phyloP scores from a whole-genome alignment of 192 early-diverging fungal genomes.

The Glomus cerebriforme region DNA sequence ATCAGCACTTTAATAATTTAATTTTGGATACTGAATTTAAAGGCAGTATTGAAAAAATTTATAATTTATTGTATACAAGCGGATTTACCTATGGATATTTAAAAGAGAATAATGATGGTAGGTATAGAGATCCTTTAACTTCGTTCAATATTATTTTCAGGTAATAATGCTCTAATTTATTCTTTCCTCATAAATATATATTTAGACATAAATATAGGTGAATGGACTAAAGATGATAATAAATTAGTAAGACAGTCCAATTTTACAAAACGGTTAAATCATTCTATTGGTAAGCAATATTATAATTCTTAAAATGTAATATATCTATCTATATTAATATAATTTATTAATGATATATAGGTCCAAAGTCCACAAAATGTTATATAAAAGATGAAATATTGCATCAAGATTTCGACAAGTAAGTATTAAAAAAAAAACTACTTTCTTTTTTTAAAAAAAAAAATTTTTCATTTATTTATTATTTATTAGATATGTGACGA shows the following conservation, averaged over 20 bases:
- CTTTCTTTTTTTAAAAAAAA: not conserved
- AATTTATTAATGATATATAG: conserved; percentile 33
- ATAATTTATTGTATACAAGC: conserved; percentile 43
- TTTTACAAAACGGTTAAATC: conserved; percentile 41
- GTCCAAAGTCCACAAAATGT: conserved; percentile 43
- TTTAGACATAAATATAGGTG: conserved; percentile 34
- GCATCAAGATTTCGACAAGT: conserved; percentile 46
- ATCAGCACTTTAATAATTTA: conserved; percentile 33
- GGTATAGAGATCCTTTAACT: not conserved
- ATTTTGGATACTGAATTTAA: conserved; percentile 38
- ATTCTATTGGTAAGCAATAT: conserved; percentile 36
- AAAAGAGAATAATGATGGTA: conserved; percentile 26
- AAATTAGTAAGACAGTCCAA: conserved; percentile 26
- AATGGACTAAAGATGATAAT: conserved; percentile 32
- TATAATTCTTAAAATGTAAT: not conserved
- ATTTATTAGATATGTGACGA: conserved; percentile 32
- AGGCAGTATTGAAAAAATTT: conserved; percentile 40
- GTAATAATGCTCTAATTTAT: not conserved
- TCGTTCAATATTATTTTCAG: not conserved
- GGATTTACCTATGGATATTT: conserved; percentile 38
- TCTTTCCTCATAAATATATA: not conserved
- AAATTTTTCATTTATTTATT: not conserved
- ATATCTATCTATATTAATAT: too few relatives aligned
- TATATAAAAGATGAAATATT: conserved; percentile 50
- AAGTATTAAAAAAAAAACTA: not conserved